These are phyloP conservation scores for Chytriomyces sp. DNA, from an alignment of 192 early-diverging fungal species.

Conservation along the genomic window DNA sequence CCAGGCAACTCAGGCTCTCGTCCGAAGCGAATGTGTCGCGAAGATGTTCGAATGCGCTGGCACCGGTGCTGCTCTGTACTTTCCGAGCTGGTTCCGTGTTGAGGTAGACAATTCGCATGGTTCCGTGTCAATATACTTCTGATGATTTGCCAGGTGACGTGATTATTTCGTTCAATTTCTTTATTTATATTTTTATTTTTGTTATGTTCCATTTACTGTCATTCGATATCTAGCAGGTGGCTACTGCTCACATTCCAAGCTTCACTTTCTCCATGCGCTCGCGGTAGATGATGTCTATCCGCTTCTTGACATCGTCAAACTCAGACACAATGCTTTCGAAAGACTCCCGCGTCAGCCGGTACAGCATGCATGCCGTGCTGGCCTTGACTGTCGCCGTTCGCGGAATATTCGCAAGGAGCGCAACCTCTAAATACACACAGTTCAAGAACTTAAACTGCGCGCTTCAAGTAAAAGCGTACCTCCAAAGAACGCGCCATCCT, in stretches of 20 bases:
- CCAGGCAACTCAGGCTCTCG: not conserved
- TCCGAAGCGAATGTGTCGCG: not conserved
- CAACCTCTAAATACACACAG: no score
- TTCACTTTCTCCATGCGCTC: conserved; percentile 50
- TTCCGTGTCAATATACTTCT: not conserved
- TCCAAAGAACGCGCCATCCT: conserved; percentile 49
- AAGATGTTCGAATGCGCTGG: not conserved
- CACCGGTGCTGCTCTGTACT: not conserved
- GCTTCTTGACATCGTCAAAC: conserved; percentile 44
- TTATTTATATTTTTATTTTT: no score
- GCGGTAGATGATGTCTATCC: conserved; percentile 44
- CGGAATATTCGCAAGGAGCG: conserved; percentile 37
- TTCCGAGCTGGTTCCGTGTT: not conserved
- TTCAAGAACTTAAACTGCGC: no score
- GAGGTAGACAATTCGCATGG: not conserved
- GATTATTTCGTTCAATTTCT: no score
- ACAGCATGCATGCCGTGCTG: conserved; percentile 26
- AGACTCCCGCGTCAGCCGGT: conserved; percentile 6
- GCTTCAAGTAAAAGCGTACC: no score
- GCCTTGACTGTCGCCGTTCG: conserved; percentile 39
- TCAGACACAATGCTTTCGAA: conserved; percentile 34
- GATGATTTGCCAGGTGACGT: no score
- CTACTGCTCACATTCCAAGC: conserved; percentile 18
- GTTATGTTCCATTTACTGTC: no score
- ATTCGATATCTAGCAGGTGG: no score